Base-by-base conservation (phyloP, 768 basidiomycete genomes). In the Boletus tomentosulus region DNA sequence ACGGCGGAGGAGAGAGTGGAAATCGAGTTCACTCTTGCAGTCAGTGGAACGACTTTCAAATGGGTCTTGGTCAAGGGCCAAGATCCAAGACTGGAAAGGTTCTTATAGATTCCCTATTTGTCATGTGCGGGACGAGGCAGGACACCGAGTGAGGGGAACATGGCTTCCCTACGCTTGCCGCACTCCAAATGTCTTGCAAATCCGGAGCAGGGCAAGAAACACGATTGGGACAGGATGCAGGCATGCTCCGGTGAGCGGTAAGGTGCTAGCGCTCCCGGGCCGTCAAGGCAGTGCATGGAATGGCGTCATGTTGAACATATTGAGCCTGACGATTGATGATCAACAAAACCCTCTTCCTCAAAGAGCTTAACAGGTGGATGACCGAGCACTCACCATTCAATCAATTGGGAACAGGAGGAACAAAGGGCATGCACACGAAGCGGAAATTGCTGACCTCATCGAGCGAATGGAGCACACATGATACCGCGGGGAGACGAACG, bases 211-310 rank as follows among this genome's bases (percentile, higher is more conserved):
- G 66, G 66, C 57, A 67, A 50, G 54, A 51, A 65, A 61, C 58
- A 67, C 58, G 66, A 68, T 65, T 60, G 34, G 63, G 54, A 67
- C 63, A 67, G 63, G 60, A 31, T 62, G 63, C 66, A 64, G 62
- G 66, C 64, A 66, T 66, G 66, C 62, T 67, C 66, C 66, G 64
- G 57, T 7, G 65, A 58, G 66, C 66, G 64, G 57, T 50, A 56
- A 56, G 44, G 41, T 33, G 46, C 27, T 51, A 62, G 60, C 66
- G 66, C 66, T 57, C 54, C 46, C 58, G 51, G 62, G 49, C 66
- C 60, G 66, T 68, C 34, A 34, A 58, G 64, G 66, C 66, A 19
- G 51, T 67, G 66, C 33, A 28, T 19, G 34, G 1, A 10, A 66
- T 68, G 50, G 46, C 66, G 66, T 68, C 66, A 67, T 64, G 45